Evolutionary conservation across 1,139 yeast species (phyloP).

Genomic region (Candida mesenterica): DNA sequence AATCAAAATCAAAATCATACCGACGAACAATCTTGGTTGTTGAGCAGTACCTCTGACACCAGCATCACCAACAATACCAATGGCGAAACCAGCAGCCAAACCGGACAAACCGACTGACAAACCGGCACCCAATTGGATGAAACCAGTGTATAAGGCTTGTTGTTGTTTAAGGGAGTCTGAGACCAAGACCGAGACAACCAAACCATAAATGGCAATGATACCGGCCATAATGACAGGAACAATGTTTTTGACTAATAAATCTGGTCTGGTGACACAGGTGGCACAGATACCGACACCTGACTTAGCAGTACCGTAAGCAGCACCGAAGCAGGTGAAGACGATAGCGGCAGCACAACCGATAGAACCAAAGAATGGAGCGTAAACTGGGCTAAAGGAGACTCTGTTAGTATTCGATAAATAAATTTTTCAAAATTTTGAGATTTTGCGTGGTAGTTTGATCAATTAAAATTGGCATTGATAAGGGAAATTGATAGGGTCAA

Average conservation of each 20-base stretch:
- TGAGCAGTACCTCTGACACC: conserved; percentile 97
- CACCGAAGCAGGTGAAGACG: conserved; percentile 97
- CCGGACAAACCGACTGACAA: conserved; percentile 96
- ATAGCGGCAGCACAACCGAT: conserved; percentile 99
- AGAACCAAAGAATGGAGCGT: conserved; percentile 94
- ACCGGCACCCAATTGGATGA: conserved; percentile 98
- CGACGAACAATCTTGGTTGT: conserved; percentile 96
- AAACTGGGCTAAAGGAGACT: conserved; percentile 68
- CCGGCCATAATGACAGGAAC: conserved; percentile 99
- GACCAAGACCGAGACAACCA: conserved; percentile 94
- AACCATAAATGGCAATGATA: conserved; percentile 98
- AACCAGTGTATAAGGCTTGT: conserved; percentile 95
- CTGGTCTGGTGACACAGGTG: conserved; percentile 96
- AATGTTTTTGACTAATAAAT: conserved; percentile 80
- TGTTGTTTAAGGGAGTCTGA: conserved; percentile 86
- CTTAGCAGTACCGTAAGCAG: conserved; percentile 99
- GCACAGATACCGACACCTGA: conserved; percentile 99
- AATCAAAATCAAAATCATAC: conserved; percentile 95
- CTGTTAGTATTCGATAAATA: too few relatives aligned
- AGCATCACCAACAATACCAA: conserved; percentile 98
- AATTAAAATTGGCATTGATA: conserved; percentile 2
- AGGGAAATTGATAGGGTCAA: conserved; percentile 1
- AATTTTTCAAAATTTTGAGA: not conserved
- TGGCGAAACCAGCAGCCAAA: conserved; percentile 96
- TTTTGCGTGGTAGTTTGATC: not conserved